Percentiles rank a stretch among this genome's conserved stretches.
phyloP scores from a whole-genome alignment of 2,329 filamentous ascomycete genomes.

The Claviceps maximensis region DNA sequence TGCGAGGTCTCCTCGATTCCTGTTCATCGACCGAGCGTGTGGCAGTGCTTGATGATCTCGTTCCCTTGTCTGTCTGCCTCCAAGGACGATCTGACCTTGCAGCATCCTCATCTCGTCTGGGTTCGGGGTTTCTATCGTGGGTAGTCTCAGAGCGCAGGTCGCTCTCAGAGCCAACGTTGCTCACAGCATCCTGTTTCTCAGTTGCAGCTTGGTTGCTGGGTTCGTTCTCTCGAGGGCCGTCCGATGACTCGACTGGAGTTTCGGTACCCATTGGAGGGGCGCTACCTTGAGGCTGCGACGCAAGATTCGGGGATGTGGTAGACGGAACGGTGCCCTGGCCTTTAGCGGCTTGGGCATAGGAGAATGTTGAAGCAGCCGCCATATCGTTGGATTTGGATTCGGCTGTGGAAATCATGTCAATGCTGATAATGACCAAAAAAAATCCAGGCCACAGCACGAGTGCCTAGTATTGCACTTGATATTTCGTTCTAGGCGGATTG shows the following conservation, averaged over 20 bases:
- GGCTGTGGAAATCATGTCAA: slow-evolving; percentile 13
- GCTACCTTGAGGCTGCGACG: slow-evolving; percentile 14
- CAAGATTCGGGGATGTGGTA: slow-evolving; percentile 14
- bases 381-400: slow-evolving; percentile 25
- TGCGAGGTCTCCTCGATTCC: slow-evolving; percentile 32
- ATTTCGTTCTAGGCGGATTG: slow-evolving; percentile 4
- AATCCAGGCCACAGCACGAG: neutral
- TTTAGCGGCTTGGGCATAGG: slow-evolving; percentile 91
- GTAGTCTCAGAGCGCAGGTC: slow-evolving; percentile 23
- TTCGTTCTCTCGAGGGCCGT: slow-evolving; percentile 13
- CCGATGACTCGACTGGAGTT: slow-evolving; percentile 13
- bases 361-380: slow-evolving; percentile 55
- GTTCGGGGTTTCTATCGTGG: slow-evolving; percentile 19
- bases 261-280: slow-evolving; percentile 15
- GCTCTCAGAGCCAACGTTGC: slow-evolving; percentile 23
- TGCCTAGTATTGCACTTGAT: slow-evolving; percentile 2
- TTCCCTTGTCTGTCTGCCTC: slow-evolving; percentile 32
- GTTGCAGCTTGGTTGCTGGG: slow-evolving; percentile 7
- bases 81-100: slow-evolving; percentile 26
- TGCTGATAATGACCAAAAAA: neutral
- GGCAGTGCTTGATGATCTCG: slow-evolving; percentile 47
- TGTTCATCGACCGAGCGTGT: slow-evolving; percentile 54
- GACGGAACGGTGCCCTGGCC: slow-evolving; percentile 42
- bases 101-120: slow-evolving; percentile 25
- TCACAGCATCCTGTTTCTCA: slow-evolving; percentile 23